These are phyloP conservation scores for Pythium myriotylum DNA, from an alignment of 352 stramenopile species.

Conservation along the genomic window DNA sequence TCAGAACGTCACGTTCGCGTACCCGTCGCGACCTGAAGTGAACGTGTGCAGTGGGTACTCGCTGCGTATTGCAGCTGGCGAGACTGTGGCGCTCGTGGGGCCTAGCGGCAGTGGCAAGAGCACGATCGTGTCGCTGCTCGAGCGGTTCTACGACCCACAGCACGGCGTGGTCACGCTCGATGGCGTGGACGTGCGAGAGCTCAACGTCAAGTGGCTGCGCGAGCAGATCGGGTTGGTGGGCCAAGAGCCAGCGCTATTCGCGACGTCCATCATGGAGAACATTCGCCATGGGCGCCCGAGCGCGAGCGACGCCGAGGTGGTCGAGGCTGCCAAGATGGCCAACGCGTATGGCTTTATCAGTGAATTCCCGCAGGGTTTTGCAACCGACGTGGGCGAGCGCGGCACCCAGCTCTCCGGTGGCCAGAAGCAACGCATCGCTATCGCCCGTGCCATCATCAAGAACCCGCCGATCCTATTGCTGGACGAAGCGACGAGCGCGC, in stretches of 20 bases:
- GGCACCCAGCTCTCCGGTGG: slow-evolving; percentile 64
- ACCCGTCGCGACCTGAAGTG: slow-evolving; percentile 38
- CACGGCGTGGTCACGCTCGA: slow-evolving; percentile 35
- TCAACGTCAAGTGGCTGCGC: too few species aligned
- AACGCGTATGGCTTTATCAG: slow-evolving; percentile 93
- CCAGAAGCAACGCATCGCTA: slow-evolving; percentile 86
- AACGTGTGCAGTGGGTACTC: slow-evolving; percentile 38
- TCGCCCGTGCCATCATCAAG: slow-evolving; percentile 90
- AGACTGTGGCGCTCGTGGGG: slow-evolving; percentile 49
- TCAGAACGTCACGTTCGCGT: slow-evolving; percentile 63
- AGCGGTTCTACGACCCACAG: slow-evolving; percentile 50
- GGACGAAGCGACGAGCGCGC: slow-evolving; percentile 89
- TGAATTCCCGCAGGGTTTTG: slow-evolving; percentile 87
- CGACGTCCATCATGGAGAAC: slow-evolving; percentile 58
- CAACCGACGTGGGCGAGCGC: slow-evolving; percentile 88
- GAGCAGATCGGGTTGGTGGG: slow-evolving; percentile 81
- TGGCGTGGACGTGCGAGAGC: slow-evolving; percentile 49
- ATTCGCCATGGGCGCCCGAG: too few species aligned
- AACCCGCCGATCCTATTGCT: slow-evolving; percentile 88
- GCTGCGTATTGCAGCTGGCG: slow-evolving; percentile 35
- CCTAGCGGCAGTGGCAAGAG: slow-evolving; percentile 55
- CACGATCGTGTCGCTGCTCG: slow-evolving; percentile 46
- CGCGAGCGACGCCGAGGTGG: too few species aligned
- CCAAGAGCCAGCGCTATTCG: slow-evolving; percentile 93
- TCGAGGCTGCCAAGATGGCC: too few species aligned